phyloP scores from a whole-genome alignment of 768 basidiomycete species.

The Gloeostereum incarnatum region DNA sequence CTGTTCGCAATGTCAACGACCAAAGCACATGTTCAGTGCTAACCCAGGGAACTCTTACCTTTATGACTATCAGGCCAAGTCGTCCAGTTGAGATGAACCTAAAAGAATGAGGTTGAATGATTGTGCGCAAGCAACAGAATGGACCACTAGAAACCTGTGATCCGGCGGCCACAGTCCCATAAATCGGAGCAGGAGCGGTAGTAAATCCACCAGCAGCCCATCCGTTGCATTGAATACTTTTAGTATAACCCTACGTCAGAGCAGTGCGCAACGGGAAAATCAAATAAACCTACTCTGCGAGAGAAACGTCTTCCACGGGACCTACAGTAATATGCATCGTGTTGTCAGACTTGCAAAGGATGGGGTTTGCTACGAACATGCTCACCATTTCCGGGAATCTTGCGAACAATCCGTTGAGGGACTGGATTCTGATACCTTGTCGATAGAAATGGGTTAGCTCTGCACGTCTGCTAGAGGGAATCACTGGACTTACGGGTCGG shows the following conservation, averaged over 20 bases:
- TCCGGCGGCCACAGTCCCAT: constrained; percentile 30
- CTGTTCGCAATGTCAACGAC: constrained; percentile 12
- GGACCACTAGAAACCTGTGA: constrained; percentile 28
- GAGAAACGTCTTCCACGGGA: constrained; percentile 24
- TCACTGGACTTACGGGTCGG: constrained; percentile 25
- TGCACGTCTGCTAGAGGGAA: no score
- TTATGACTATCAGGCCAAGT: constrained; percentile 24
- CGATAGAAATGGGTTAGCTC: no score
- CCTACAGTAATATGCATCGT: no score
- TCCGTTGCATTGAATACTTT: constrained; percentile 24
- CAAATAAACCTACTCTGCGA: constrained; percentile 24
- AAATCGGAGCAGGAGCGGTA: constrained; percentile 28
- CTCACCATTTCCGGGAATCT: constrained; percentile 30
- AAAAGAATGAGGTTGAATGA: no score
- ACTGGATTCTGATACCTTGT: no score
- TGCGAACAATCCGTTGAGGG: constrained; percentile 31
- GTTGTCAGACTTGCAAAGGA: not conserved
- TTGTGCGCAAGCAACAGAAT: constrained; percentile 27
- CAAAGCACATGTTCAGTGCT: not conserved
- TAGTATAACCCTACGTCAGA: not conserved
- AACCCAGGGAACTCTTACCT: constrained; percentile 7
- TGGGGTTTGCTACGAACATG: not conserved
- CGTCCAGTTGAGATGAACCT: no score
- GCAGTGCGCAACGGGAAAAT: not conserved
- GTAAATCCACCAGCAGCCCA: constrained; percentile 17